A percentile compares a stretch with the other conserved stretches of the same genome.
phyloP scores from a whole-genome alignment of 2,329 filamentous ascomycete genomes.

The Colletotrichum acutatum region DNA sequence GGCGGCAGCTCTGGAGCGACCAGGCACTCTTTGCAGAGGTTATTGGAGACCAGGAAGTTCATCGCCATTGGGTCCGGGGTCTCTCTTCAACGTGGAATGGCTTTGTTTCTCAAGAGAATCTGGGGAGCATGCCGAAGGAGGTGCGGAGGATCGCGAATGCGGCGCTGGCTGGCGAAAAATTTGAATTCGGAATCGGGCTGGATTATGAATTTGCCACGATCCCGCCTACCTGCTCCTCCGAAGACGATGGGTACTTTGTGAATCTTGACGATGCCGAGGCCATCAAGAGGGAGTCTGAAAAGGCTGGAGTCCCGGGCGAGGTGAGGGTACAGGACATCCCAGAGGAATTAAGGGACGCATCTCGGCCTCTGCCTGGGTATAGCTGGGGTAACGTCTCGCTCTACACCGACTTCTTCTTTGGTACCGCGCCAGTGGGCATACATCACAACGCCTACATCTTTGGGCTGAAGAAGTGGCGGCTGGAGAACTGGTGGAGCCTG shows the following conservation, averaged over 20 bases:
- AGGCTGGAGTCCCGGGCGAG: slow-evolving; percentile 45
- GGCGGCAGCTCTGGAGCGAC: slow-evolving; percentile 51
- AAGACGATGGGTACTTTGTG: slow-evolving; percentile 50
- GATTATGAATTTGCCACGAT: slow-evolving; percentile 52
- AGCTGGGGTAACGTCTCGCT: slow-evolving; percentile 46
- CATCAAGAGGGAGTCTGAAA: slow-evolving; percentile 40
- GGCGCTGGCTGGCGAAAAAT: slow-evolving; percentile 41
- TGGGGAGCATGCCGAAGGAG: slow-evolving; percentile 30
- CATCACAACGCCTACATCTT: slow-evolving; percentile 50
- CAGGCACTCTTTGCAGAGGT: slow-evolving; percentile 51
- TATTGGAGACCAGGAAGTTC: slow-evolving; percentile 52
- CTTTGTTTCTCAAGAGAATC: slow-evolving; percentile 31
- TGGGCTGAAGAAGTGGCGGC: slow-evolving; percentile 44
- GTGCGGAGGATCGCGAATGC: slow-evolving; percentile 42
- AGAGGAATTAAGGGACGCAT: slow-evolving; percentile 39
- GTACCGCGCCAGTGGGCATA: slow-evolving; percentile 48
- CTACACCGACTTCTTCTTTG: slow-evolving; percentile 51
- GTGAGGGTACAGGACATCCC: slow-evolving; percentile 44
- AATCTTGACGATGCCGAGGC: slow-evolving; percentile 40
- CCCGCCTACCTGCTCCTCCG: slow-evolving; percentile 48
- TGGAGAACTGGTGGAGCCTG: slow-evolving; percentile 48
- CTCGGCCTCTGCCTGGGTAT: slow-evolving; percentile 33
- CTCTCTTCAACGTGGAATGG: slow-evolving; percentile 48
- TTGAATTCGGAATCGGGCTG: slow-evolving; percentile 52
- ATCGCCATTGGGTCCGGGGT: slow-evolving; percentile 45